These are phyloP conservation scores for Fraxinus cuspidata DNA, from an alignment of 257 asterid species.

Conservation along the genomic window DNA sequence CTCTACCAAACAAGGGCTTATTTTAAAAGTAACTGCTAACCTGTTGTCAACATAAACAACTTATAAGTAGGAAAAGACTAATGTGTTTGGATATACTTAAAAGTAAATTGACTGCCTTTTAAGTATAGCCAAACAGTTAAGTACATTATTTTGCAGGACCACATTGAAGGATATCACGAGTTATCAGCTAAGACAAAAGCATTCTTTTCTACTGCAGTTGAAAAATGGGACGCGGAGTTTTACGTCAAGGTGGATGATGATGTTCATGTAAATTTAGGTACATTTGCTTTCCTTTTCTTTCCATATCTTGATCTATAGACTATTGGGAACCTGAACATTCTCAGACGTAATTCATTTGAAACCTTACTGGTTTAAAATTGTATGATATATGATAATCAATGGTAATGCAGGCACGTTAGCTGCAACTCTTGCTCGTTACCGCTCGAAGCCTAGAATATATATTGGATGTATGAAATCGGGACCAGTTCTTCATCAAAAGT, in stretches of 20 bases:
- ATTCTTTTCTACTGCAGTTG: constrained; percentile 65
- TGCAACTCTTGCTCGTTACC: constrained; percentile 56
- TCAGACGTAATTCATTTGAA: too few relatives aligned
- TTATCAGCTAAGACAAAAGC: constrained; percentile 82
- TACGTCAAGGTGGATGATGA: constrained; percentile 83
- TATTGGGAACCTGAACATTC: neutral
- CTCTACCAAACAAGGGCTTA: too few relatives aligned
- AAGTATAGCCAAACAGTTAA: neutral
- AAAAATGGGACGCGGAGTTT: constrained; percentile 80
- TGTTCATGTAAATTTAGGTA: constrained; percentile 88
- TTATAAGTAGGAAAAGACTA: neutral
- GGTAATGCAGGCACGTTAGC: constrained; percentile 53
- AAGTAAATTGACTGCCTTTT: neutral
- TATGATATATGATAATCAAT: neutral
- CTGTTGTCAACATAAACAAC: neutral
- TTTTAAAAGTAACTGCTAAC: too few relatives aligned
- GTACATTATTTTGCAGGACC: constrained; percentile 43
- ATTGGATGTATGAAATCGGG: constrained; percentile 77
- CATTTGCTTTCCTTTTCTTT: neutral
- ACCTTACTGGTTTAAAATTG: neutral
- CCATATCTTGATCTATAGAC: neutral
- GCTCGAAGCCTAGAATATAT: constrained; percentile 55
- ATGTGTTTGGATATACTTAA: neutral
- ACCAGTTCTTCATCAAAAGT: constrained; percentile 66
- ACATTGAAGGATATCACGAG: constrained; percentile 83